Conservation (phyloP, 768 basidiomycete genomes). For the Pulveroboletus sp. region DNA sequence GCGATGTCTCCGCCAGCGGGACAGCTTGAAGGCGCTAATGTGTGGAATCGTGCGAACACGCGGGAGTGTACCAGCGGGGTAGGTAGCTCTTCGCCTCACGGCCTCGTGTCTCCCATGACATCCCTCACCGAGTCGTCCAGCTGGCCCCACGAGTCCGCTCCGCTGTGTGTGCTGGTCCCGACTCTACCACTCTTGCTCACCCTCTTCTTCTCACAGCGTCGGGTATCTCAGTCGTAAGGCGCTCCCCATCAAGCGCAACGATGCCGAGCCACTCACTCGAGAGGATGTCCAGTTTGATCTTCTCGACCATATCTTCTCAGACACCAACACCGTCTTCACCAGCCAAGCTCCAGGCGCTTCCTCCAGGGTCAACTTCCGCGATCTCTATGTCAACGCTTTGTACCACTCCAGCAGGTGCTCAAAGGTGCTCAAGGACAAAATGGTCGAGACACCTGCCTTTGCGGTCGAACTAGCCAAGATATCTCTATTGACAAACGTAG, state of each 20-base stretch:
- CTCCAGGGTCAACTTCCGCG: conserved; percentile 65
- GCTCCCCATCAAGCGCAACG: conserved; percentile 75
- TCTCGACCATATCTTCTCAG: conserved; percentile 72
- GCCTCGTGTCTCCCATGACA: conserved; percentile 42
- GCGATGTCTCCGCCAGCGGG: conserved; percentile 1
- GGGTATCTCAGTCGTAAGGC: conserved; percentile 59
- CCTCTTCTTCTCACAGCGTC: conserved; percentile 33
- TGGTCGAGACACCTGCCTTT: conserved; percentile 76
- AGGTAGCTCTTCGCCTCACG: conserved; percentile 26
- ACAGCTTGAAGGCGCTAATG: conserved; percentile 13
- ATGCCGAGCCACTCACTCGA: conserved; percentile 78
- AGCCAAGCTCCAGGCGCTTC: conserved; percentile 48
- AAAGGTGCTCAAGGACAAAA: conserved; percentile 83
- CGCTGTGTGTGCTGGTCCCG: conserved; percentile 42
- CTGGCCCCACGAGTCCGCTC: conserved; percentile 48
- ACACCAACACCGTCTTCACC: conserved; percentile 66
- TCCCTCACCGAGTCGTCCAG: conserved; percentile 36
- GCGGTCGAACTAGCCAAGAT: conserved; percentile 79
- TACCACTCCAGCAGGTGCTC: conserved; percentile 81
- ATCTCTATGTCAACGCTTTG: conserved; percentile 79
- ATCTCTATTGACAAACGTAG: conserved; percentile 81
- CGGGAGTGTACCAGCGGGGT: conserved; percentile 17
- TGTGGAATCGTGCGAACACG: conserved; percentile 28
- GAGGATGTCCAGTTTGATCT: conserved; percentile 87
- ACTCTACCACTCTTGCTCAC: conserved; percentile 12